Base-by-base conservation (phyloP, 163 green algal species). In the Chlorella variabilis region DNA sequence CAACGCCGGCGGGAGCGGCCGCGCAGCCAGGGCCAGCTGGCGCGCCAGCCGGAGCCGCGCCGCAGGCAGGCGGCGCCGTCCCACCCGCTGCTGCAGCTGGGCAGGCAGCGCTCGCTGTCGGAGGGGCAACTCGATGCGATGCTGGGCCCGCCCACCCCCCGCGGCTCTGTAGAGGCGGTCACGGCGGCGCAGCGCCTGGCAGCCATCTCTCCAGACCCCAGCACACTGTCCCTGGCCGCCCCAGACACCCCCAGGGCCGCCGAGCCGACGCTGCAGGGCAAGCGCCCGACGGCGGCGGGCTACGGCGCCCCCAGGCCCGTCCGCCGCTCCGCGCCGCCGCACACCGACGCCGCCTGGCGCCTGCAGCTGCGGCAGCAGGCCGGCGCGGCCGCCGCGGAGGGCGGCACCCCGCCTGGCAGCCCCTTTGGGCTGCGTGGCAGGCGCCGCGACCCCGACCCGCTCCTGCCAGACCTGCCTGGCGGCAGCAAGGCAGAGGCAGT, bases 171-270 rank as follows among this genome's bases (percentile, higher is more conserved):
- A n/a, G n/a, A n/a, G 13, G 68, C 41, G n/a, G 45, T 42, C n/a
- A 75, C 48, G 18, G 70, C 51, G 2, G 49, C 71, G 6, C 49
- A 67, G 49, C 71, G 71, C 34, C 23, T 66, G 71, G 71, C 68
- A 61, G 68, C 42, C 3, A 29, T 62, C 4, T 31, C 42, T 11
- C 8, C 29, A 5, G n/a, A 67, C 54, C 23, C 18, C 54, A 63
- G 18, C 18, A 29, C 9, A 6, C 54, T 63, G 54, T 29, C 29
- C 45, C 69, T 25, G 31, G 69, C 48, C 3, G 1, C 15, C 17
- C 29, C 15, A 27, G 18, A 20, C 23, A 29, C 54, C 54, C 23
- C 54, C 54, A 54, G 45, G 15, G 45, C 45, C 11, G 45, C 45
- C 15, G 45, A 54, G 11, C 45, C 45, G 11, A 54, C 11, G 11